Conservation (phyloP, 23 red algal genomes). For the Gracilaria caudata region DNA sequence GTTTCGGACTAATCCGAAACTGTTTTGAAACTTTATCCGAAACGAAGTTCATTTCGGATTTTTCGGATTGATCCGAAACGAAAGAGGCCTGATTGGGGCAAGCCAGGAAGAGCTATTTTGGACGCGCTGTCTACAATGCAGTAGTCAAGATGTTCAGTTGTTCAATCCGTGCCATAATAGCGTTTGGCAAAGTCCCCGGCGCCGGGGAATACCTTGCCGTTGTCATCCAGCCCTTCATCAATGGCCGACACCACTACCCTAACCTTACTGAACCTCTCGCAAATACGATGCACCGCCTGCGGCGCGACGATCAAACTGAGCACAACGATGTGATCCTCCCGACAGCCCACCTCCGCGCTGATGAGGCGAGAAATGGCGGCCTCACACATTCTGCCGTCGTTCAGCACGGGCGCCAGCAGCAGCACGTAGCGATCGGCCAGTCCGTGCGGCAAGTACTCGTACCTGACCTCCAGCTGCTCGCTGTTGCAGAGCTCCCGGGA, state of each 20-base stretch:
- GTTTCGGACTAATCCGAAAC: no score
- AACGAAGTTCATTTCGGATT: no score
- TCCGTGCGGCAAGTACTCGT: slow-evolving; percentile 68
- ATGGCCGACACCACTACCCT: slow-evolving; percentile 84
- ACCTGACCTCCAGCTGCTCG: slow-evolving; percentile 39
- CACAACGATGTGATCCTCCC: slow-evolving; percentile 77
- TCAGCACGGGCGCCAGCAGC: slow-evolving; percentile 91
- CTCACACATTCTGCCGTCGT: slow-evolving; percentile 70
- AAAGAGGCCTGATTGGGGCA: no score
- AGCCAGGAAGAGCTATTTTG: no score
- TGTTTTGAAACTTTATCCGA: no score
- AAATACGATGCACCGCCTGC: slow-evolving; percentile 74
- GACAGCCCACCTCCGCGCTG: slow-evolving; percentile 52
- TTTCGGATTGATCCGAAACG: no score
- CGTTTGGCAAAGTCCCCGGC: slow-evolving; percentile 92
- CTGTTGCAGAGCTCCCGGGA: background rate
- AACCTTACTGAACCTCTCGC: slow-evolving; percentile 63
- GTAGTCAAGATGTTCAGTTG: background rate
- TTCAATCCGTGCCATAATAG: slow-evolving; percentile 81
- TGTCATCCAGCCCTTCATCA: slow-evolving; percentile 66
- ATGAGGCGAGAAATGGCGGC: slow-evolving; percentile 76
- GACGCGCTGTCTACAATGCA: no score
- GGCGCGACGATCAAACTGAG: slow-evolving; percentile 82
- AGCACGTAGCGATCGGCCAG: slow-evolving; percentile 72
- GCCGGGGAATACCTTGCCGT: slow-evolving; percentile 86